Evolutionary conservation across 1,284 basidiomycete species (phyloP), one percentile per base, ranked within the genome.

Genomic region (Cutaneotrichosporon cavernicola): DNA sequence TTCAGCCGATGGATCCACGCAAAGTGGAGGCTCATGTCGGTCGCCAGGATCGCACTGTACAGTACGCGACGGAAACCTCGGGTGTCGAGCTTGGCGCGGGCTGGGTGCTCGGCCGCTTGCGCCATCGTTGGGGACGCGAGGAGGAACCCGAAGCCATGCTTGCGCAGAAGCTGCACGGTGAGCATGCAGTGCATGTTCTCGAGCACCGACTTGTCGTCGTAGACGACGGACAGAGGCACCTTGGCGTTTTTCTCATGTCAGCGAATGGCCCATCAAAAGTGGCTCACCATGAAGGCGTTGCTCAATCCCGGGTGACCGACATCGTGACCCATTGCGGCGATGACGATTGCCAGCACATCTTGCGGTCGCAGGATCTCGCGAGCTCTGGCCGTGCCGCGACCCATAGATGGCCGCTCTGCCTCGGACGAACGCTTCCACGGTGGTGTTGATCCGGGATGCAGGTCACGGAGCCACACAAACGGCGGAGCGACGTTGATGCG

Each of bases 271-370:
- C 56, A 30, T 1, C 4, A 22, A 5, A 13, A 16, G 6, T 13
- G 85, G 14, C 87, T 77, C 69, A 92, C 92, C 90, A 97, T 90
- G 80, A 96, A 97, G 8, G 87, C 83, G 76, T 97, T 97, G 53
- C 88, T 90, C 62, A 97, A 85, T 0, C 94, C 95, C 0, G 94
- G 95, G 81, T 97, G 94, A 0, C 92, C 94, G 16, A 93, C 92
- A 79, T 97, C 94, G 75, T 97, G 95, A 0, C 94, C 94, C 70
- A 97, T 92, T 43, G 93, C 92, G 5, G 91, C 92, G 58, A 97
- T 84, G 73, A 90, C 89, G 14, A 97, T 81, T 1, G 89, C 87
- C 70, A 97, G 89, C 8, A 97, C 81, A 74, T 96, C 93, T 66
- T 87, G 84, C 16, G 84, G 87, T 77, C 69, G 81, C 81, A 75